These are phyloP conservation scores for Curvularia sp. DNA, from an alignment of 2,329 filamentous ascomycete genomes.

Conservation along the genomic window DNA sequence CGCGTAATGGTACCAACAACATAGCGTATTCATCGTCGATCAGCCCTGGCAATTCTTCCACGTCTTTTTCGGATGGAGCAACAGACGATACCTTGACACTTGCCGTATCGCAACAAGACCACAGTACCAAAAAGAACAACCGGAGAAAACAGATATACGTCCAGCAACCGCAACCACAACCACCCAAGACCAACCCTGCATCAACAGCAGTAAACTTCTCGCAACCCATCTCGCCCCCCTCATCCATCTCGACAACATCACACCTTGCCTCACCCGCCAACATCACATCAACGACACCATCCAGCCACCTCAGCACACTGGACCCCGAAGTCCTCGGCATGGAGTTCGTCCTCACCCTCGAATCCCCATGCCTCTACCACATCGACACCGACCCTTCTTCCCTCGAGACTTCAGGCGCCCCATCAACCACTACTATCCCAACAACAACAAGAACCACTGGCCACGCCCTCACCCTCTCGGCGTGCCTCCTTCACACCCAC, in stretches of 20 bases:
- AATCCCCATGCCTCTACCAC: constrained; percentile 46
- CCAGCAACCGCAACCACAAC: neutral
- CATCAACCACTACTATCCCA: neutral
- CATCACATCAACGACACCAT: neutral
- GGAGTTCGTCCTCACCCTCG: constrained; percentile 50
- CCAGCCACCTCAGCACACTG: constrained; percentile 15
- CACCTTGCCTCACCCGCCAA: neutral
- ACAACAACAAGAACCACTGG: constrained; percentile 26
- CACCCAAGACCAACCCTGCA: neutral
- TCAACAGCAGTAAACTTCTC: neutral
- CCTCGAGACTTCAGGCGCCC: neutral
- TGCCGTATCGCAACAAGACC: neutral
- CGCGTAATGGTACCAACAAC: neutral
- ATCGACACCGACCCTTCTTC: constrained; percentile 20
- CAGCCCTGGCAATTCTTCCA: neutral
- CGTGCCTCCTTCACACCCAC: constrained; percentile 36
- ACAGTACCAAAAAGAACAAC: neutral
- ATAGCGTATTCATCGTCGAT: neutral
- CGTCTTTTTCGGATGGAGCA: neutral
- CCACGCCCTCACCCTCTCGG: constrained; percentile 42
- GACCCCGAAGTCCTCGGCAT: constrained; percentile 32
- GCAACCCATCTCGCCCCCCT: constrained; percentile 1
- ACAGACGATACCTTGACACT: neutral
- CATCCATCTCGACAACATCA: constrained; percentile 1
- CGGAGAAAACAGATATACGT: constrained; percentile 11